Conservation (phyloP, 2,329 filamentous ascomycete species). For the Didymella glomerata region DNA sequence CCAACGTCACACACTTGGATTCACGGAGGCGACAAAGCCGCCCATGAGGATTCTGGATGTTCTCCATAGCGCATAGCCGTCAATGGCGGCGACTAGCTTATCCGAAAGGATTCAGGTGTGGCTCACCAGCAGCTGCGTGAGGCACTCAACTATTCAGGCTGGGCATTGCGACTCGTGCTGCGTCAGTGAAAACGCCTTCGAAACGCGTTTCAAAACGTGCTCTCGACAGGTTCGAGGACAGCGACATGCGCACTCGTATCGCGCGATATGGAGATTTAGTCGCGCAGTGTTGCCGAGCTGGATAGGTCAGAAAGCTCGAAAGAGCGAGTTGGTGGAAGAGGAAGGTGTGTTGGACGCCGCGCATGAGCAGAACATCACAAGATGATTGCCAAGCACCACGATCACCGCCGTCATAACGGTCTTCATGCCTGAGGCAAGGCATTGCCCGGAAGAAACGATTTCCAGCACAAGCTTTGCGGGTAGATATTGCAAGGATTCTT, state of each 20-base stretch:
- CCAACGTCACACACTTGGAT: slow-evolving; percentile 39
- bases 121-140: slow-evolving; percentile 31
- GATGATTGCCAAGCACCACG: slow-evolving; percentile 32
- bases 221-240: slow-evolving; percentile 7
- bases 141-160: slow-evolving; percentile 28
- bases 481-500: slow-evolving; percentile 20
- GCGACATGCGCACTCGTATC: neutral
- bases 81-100: slow-evolving; percentile 40
- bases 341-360: slow-evolving; percentile 17
- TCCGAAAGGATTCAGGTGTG: slow-evolving; percentile 39
- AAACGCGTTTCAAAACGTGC: slow-evolving; percentile 29
- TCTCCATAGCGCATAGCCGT: slow-evolving; percentile 36
- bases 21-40: slow-evolving; percentile 46
- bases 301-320: neutral
- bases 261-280: neutral
- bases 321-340: neutral
- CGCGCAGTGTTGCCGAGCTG: slow-evolving; percentile 1
- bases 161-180: slow-evolving; percentile 26
- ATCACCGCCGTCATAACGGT: slow-evolving; percentile 35
- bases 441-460: slow-evolving; percentile 26
- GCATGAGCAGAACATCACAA: slow-evolving; percentile 32
- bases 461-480: slow-evolving; percentile 31
- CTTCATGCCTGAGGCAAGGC: slow-evolving; percentile 33
- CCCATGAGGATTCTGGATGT: slow-evolving; percentile 26
- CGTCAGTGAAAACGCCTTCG: slow-evolving; percentile 14